phyloP scores from a whole-genome alignment of 768 basidiomycete species.

The Lentinula boryana region DNA sequence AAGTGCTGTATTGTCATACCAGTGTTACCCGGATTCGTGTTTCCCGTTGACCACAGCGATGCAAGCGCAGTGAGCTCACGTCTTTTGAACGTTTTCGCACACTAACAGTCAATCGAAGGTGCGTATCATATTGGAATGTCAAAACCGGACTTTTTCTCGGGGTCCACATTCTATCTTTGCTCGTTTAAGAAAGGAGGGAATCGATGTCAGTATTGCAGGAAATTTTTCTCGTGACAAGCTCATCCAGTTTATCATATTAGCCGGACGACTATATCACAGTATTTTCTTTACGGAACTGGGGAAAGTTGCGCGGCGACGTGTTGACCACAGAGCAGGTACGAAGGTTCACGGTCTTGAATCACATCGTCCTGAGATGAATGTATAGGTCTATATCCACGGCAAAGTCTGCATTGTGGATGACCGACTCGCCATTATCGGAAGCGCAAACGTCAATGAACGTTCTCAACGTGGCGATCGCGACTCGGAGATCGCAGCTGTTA shows the following conservation, averaged over 20 bases:
- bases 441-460: slow-evolving; percentile 97
- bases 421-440: slow-evolving; percentile 88
- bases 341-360: background rate
- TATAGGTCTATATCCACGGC: slow-evolving; percentile 82
- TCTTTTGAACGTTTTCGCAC: background rate
- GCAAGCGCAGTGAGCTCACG: slow-evolving; percentile 72
- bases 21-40: slow-evolving; percentile 88
- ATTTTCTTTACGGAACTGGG: slow-evolving; percentile 93
- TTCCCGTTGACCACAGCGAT: slow-evolving; percentile 87
- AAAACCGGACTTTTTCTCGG: slow-evolving; percentile 81
- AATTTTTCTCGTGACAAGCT: slow-evolving; percentile 3
- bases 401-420: slow-evolving; percentile 93
- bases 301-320: slow-evolving; percentile 75
- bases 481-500: slow-evolving; percentile 89
- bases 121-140: slow-evolving; percentile 93
- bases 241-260: slow-evolving; percentile 30
- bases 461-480: slow-evolving; percentile 95
- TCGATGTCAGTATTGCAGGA: slow-evolving; percentile 56
- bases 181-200: slow-evolving; percentile 77
- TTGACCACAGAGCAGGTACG: slow-evolving; percentile 84
- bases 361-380: background rate
- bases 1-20: slow-evolving; percentile 92
- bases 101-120: slow-evolving; percentile 40
- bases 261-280: slow-evolving; percentile 90
- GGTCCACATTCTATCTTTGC: slow-evolving; percentile 91